Evolutionary conservation across 1,284 basidiomycete species (phyloP), one percentile per base, ranked within the genome.

Genomic region (Ganoderma multipileum): DNA sequence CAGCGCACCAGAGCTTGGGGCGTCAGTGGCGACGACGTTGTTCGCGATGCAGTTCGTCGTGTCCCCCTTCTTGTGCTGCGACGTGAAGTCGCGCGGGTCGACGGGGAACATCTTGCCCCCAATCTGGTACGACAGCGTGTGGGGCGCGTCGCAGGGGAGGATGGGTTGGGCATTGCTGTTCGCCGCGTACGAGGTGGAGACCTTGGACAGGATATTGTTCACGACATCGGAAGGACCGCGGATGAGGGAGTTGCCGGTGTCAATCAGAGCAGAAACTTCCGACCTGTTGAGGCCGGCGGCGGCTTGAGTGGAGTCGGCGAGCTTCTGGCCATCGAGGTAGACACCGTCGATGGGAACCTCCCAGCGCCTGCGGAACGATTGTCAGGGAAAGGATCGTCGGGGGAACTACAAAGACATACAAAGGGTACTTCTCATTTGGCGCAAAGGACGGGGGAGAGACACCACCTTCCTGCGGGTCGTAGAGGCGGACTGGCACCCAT

Each of bases 71-170:
- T 72, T 76, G 33, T 78, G 76, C 72, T 85, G 85, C 7, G 79
- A 76, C 16, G 86, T 78, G 70, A 92, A 89, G 76, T 92, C 90
- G 44, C 89, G 85, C 36, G 90, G 87, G 76, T 91, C 91, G 42
- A 91, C 83, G 5, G 88, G 85, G 79, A 92, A 92, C 67, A 84
- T 78, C 75, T 82, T 83, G 2, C 90, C 90, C 30, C 86, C 88
- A 62, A 92, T 89, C 71, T 88, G 79, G 78, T 91, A 92, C 0
- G 83, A 79, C 26, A 92, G 78, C 2, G 77, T 86, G 71, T 90
- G 90, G 1, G 88, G 83, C 6, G 79, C 78, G 7, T 79, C 75
- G 76, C 86, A 87, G 1, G 83, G 79, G 59, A 84, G 82, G 5
- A 71, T 78, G 23, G 80, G 74, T 8, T 52, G 52, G 1, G 74